Base-by-base conservation (phyloP, 768 basidiomycete species). In the Suillus tomentosus region DNA sequence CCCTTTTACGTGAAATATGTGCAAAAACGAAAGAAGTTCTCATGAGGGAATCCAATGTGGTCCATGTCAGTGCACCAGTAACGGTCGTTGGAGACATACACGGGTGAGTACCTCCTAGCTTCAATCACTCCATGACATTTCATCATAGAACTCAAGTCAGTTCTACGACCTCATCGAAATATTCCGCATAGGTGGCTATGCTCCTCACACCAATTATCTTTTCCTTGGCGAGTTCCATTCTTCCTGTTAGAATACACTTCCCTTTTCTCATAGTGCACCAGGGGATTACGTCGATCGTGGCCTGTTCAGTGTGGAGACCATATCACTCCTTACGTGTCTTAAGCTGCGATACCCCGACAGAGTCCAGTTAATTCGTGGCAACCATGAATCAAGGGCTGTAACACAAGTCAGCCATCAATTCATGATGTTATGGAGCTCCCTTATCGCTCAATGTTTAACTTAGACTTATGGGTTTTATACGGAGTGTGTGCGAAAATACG, bases 141-240 rank as follows among this genome's bases (percentile, higher is more conserved):
- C 72, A 69, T 70, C 70, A 69, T 72, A 11, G 48, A 62, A 57
- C 62, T 77, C 77, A 87, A 97, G 96, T 65, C 96, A 99, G 85
- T 99, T 99, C 79, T 96, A 99, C 81, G 96, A 99, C 82, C 85
- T 99, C 70, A 92, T 99, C 76, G 96, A 99, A 78, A 98, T 98
- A 74, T 99, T 99, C 73, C 88, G 96, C 58, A 99, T 99, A 87
- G 96, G 97, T 64, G 96, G 96, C 45, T 94, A 93, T 72, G 94
- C 94, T 2, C 96, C 96, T 2, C 83, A 96, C 72, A 99, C 96
- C 45, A 99, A 99, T 77, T 99, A 99, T 77, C 87, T 99, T 65
- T 99, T 99, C 74, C 87, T 99, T 48, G 96, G 96, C 95, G 70
- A 70, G 90, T 82, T 47, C 37, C 61, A 22, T 31, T 60, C 34